Conservation (phyloP, 2,329 filamentous ascomycete genomes). For the Zymoseptoria tritici region DNA sequence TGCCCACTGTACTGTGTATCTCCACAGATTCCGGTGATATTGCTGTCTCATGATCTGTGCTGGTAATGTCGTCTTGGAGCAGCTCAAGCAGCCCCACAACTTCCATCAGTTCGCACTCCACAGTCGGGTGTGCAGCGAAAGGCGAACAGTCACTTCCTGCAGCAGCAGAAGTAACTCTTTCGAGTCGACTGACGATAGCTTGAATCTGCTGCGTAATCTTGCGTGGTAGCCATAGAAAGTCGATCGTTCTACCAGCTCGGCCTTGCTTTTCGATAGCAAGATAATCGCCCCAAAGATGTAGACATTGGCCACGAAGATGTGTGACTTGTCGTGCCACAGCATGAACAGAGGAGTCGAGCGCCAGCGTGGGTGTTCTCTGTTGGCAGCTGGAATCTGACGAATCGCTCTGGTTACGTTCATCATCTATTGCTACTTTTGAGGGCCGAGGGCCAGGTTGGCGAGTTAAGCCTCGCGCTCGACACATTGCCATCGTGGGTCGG, state of each 20-base stretch:
- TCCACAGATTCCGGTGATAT: no score
- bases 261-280: neutral
- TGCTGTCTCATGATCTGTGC: no score
- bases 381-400: neutral
- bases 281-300: neutral
- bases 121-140: neutral
- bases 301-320: neutral
- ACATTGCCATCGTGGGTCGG: neutral
- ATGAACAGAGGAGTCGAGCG: neutral
- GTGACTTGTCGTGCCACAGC: neutral
- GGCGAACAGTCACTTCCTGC: neutral
- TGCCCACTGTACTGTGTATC: neutral
- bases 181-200: neutral
- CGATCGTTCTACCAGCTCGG: neutral
- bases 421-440: neutral
- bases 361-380: neutral
- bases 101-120: neutral
- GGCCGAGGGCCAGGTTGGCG: no score
- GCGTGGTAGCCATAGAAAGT: neutral
- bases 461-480: neutral
- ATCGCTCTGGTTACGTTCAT: neutral
- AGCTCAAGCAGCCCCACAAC: neutral
- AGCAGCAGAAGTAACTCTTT: neutral
- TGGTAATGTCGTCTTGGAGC: neutral
- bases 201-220: neutral